Evolutionary conservation across 179 eudicot species (phyloP).

Genomic region (Gypsophila paniculata): DNA sequence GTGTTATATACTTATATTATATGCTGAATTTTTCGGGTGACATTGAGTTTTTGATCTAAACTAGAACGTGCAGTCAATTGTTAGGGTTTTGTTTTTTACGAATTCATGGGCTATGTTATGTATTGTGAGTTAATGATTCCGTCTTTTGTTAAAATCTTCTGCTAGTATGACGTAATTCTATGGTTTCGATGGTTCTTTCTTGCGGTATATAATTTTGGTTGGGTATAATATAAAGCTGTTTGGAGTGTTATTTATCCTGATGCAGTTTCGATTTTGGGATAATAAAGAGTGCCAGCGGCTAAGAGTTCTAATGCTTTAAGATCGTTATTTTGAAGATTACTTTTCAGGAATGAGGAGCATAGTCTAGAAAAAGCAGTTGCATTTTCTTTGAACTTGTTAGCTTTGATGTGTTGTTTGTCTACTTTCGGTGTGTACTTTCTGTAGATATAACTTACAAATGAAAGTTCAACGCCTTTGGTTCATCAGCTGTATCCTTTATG

Average conservation of each 20-base stretch:
- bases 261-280: background rate
- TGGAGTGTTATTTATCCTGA: background rate
- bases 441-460: background rate
- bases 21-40: background rate
- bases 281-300: background rate
- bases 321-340: background rate
- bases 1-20: background rate
- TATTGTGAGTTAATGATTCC: background rate
- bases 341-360: background rate
- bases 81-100: background rate
- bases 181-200: background rate
- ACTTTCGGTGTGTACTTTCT: background rate
- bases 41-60: background rate
- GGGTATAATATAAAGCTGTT: background rate
- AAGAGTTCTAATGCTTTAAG: background rate
- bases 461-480: background rate
- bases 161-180: background rate
- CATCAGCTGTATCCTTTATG: background rate
- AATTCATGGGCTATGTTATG: background rate
- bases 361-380: background rate
- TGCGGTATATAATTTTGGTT: background rate
- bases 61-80: background rate
- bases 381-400: background rate
- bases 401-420: background rate
- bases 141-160: background rate